Percentiles rank a stretch among this genome's conserved stretches.
Evolutionary conservation across 352 stramenopile genomes (phyloP).

Genomic region (Phytophthora colocasiae): DNA sequence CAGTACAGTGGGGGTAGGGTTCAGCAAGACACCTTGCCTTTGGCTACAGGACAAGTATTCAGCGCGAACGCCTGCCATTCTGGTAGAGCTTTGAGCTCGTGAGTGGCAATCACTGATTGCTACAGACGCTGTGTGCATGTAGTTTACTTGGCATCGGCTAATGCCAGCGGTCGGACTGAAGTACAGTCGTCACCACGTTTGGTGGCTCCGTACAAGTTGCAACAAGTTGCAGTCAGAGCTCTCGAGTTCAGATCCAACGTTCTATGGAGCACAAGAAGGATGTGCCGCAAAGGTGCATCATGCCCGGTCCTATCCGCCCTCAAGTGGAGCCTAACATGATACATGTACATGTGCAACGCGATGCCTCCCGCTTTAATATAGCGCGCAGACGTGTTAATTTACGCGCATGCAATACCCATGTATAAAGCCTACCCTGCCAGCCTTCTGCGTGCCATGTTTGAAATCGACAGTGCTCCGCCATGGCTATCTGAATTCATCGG

Average conservation of each 20-base stretch:
- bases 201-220: background rate
- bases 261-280: constrained; percentile 6
- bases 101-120: background rate
- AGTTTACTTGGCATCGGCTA: background rate
- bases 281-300: background rate
- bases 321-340: constrained; percentile 1
- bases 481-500: constrained; percentile 1
- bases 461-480: no score
- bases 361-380: no score
- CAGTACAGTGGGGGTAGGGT: constrained; percentile 31
- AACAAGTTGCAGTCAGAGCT: background rate
- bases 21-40: constrained; percentile 24
- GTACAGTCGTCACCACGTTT: background rate
- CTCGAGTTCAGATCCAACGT: constrained; percentile 5
- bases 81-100: constrained; percentile 3
- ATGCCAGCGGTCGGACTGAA: background rate
- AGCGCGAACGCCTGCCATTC: constrained; percentile 16
- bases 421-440: no score
- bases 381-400: no score
- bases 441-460: no score
- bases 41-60: constrained; percentile 30
- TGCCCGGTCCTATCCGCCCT: background rate
- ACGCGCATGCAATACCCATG: no score
- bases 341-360: background rate
- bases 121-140: background rate